A percentile compares a stretch with the other conserved stretches of the same genome.
Evolutionary conservation across 2,329 filamentous ascomycete species (phyloP).

Genomic region (Colletotrichum sp.): DNA sequence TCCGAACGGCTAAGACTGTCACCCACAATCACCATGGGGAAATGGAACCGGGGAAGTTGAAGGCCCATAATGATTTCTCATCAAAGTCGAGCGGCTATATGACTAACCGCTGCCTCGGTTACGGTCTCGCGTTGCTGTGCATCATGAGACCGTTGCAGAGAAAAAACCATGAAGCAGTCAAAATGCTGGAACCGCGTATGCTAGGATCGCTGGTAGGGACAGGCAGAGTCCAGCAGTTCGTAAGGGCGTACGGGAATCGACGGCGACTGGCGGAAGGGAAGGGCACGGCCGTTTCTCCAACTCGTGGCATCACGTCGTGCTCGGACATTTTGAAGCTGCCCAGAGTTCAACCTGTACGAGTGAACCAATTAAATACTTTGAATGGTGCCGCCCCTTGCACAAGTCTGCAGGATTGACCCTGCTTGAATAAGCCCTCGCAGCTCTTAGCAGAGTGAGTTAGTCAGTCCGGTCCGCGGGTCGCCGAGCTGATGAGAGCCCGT

Average conservation of each 20-base stretch:
- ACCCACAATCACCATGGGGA: background rate
- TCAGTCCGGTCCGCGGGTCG: background rate
- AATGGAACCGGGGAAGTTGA: background rate
- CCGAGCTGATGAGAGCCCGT: background rate
- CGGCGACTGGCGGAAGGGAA: background rate
- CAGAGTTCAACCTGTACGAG: background rate
- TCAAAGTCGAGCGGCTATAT: background rate
- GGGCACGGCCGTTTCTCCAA: background rate
- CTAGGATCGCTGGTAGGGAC: background rate
- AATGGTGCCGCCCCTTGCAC: background rate
- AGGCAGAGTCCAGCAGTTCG: slow-evolving; percentile 6
- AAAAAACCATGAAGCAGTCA: background rate
- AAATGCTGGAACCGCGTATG: background rate
- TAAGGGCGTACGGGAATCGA: background rate
- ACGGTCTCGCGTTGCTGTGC: background rate
- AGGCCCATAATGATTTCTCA: background rate
- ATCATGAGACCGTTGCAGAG: background rate
- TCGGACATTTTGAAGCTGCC: background rate
- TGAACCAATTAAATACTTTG: background rate
- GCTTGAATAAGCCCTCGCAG: background rate
- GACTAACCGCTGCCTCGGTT: background rate
- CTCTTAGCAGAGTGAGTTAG: background rate
- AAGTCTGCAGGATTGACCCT: background rate
- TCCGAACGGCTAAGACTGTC: background rate
- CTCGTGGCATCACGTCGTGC: background rate